Conservation (phyloP, 371 early-diverging fungal species). For the Lichtheimia hyalospora region DNA sequence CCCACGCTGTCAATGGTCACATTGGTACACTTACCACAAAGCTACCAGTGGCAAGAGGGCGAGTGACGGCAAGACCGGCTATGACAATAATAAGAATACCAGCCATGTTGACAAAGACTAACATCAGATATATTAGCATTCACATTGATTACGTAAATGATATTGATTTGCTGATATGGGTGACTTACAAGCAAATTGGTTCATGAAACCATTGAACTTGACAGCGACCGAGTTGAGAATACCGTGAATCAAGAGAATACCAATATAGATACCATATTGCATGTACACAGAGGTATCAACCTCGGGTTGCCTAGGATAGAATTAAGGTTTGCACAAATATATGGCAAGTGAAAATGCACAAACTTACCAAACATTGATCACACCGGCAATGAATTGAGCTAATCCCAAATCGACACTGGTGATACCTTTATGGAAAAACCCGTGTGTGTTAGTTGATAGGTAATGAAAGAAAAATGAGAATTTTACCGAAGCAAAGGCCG, state of each 20-base stretch:
- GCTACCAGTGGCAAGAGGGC: slow-evolving; percentile 32
- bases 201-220: slow-evolving; percentile 48
- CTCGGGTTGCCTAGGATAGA: slow-evolving; percentile 22
- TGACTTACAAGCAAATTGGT: slow-evolving; percentile 50
- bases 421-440: slow-evolving; percentile 22
- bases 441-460: not conserved
- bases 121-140: not conserved
- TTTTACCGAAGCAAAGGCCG: slow-evolving; percentile 31
- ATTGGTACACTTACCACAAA: slow-evolving; percentile 26
- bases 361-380: slow-evolving; percentile 49
- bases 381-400: slow-evolving; percentile 53
- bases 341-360: not conserved
- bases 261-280: slow-evolving; percentile 53
- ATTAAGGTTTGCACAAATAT: slow-evolving; percentile 15
- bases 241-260: slow-evolving; percentile 46
- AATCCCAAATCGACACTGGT: slow-evolving; percentile 55
- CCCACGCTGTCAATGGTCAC: not conserved
- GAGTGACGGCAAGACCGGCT: slow-evolving; percentile 48
- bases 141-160: not conserved
- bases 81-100: slow-evolving; percentile 55
- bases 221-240: slow-evolving; percentile 56
- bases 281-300: slow-evolving; percentile 40
- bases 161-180: not conserved
- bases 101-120: slow-evolving; percentile 48
- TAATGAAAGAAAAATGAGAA: not conserved